These are phyloP conservation scores for Pleurotus sapidus DNA, from an alignment of 768 basidiomycete genomes.

Conservation along the genomic window DNA sequence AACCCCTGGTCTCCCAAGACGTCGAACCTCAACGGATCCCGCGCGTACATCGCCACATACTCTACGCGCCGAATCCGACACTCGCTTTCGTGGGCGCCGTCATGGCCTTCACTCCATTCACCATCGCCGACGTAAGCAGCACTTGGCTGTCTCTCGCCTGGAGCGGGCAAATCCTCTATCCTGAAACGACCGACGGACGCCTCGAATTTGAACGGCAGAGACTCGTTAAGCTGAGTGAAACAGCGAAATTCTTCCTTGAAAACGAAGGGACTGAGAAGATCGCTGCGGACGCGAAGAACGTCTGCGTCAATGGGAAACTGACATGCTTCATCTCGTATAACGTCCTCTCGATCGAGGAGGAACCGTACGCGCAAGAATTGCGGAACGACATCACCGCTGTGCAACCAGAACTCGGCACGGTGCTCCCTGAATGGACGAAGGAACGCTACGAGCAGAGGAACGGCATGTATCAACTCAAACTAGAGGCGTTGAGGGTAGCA, in stretches of 20 bases:
- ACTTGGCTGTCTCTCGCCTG: constrained; percentile 47
- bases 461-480: constrained; percentile 33
- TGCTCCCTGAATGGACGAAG: constrained; percentile 34
- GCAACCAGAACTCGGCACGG: constrained; percentile 23
- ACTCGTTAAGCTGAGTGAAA: constrained; percentile 13
- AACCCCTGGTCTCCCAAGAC: constrained; percentile 24
- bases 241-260: constrained; percentile 13
- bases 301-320: constrained; percentile 16
- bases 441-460: constrained; percentile 27
- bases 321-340: constrained; percentile 33
- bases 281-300: constrained; percentile 17
- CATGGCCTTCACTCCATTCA: constrained; percentile 45
- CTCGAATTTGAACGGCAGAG: constrained; percentile 36
- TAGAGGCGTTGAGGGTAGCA: constrained; percentile 28
- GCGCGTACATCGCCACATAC: constrained; percentile 38
- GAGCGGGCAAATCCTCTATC: constrained; percentile 28
- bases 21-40: constrained; percentile 37
- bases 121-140: constrained; percentile 44
- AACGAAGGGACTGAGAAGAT: constrained; percentile 1
- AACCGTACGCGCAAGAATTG: constrained; percentile 31
- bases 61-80: constrained; percentile 44
- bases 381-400: constrained; percentile 28
- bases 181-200: constrained; percentile 26
- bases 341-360: constrained; percentile 31
- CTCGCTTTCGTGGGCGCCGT: constrained; percentile 44